Percentiles rank a stretch among this genome's conserved stretches.
Evolutionary conservation across 2,329 filamentous ascomycete genomes (phyloP).

Genomic region (Colletotrichum tamarilloi): DNA sequence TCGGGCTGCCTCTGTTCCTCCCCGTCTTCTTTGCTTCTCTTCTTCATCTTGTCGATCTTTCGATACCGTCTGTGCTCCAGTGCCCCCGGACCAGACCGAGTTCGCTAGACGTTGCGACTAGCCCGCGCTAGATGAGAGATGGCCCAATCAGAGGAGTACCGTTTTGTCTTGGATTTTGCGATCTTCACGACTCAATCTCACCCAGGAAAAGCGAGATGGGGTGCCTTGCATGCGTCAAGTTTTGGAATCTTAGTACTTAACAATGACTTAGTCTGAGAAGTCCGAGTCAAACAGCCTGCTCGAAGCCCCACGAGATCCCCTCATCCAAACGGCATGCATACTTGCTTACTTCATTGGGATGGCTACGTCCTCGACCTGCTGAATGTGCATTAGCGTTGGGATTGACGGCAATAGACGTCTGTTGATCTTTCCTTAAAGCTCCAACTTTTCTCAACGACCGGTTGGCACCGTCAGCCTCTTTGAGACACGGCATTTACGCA

Average conservation of each 20-base stretch:
- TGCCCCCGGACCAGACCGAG: background rate
- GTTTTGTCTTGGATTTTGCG: background rate
- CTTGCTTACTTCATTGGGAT: background rate
- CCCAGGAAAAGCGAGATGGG: background rate
- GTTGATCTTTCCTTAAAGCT: background rate
- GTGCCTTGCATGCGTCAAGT: background rate
- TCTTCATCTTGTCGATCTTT: slow-evolving; percentile 3
- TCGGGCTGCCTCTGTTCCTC: background rate
- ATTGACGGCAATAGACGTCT: slow-evolving; percentile 13
- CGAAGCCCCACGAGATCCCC: background rate
- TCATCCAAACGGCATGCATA: background rate
- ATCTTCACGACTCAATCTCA: slow-evolving; percentile 15
- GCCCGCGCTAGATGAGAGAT: background rate
- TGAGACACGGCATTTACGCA: background rate
- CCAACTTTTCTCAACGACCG: background rate
- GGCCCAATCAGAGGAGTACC: background rate
- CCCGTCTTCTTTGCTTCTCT: background rate
- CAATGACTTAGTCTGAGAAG: background rate
- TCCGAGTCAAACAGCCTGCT: slow-evolving; percentile 5
- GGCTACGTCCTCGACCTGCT: background rate
- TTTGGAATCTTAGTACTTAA: background rate
- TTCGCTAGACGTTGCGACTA: slow-evolving; percentile 5
- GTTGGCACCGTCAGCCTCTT: background rate
- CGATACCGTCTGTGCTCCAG: slow-evolving; percentile 1
- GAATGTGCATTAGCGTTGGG: background rate